Percentiles rank a stretch among this genome's conserved stretches.
These are phyloP conservation scores for Dipodascus albidus DNA, from an alignment of 805 yeast genomes.

Conservation along the genomic window DNA sequence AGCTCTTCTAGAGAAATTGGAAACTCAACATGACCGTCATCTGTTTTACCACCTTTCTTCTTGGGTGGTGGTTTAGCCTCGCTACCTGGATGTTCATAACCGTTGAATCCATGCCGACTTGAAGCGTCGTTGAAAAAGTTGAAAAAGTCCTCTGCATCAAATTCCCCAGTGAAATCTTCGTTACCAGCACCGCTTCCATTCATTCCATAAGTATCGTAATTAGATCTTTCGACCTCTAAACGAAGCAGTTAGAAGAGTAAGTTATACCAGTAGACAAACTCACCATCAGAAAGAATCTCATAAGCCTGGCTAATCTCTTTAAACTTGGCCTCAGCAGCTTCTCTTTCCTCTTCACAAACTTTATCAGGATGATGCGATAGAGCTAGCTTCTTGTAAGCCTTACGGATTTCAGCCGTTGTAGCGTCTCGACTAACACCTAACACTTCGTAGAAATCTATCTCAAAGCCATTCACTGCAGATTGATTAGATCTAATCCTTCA, in stretches of 20 bases:
- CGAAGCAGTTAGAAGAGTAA: background rate
- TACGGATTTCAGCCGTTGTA: slow-evolving; percentile 58
- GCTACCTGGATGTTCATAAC: background rate
- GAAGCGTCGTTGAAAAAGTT: slow-evolving; percentile 38
- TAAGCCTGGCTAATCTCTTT: slow-evolving; percentile 83
- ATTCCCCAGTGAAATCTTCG: slow-evolving; percentile 33
- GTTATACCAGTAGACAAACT: background rate
- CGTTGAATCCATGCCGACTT: slow-evolving; percentile 14
- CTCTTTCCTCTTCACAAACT: slow-evolving; percentile 54
- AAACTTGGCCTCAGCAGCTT: slow-evolving; percentile 62
- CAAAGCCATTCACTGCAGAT: slow-evolving; percentile 1
- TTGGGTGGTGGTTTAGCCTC: slow-evolving; percentile 12
- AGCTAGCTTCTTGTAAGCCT: slow-evolving; percentile 79
- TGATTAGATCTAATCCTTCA: too few relatives aligned
- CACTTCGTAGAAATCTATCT: slow-evolving; percentile 40
- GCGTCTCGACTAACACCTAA: slow-evolving; percentile 63
- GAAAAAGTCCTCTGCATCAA: slow-evolving; percentile 65
- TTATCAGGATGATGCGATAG: slow-evolving; percentile 84
- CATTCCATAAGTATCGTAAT: slow-evolving; percentile 22
- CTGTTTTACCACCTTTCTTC: slow-evolving; percentile 33
- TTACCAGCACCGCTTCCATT: slow-evolving; percentile 12
- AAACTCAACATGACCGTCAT: slow-evolving; percentile 56
- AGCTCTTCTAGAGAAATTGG: slow-evolving; percentile 61
- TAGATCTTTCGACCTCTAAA: background rate
- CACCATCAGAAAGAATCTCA: slow-evolving; percentile 65